A percentile compares a stretch with the other conserved stretches of the same genome.
These are phyloP conservation scores for Ochetophila trinervis DNA, from an alignment of 306 rosid genomes.

Conservation along the genomic window DNA sequence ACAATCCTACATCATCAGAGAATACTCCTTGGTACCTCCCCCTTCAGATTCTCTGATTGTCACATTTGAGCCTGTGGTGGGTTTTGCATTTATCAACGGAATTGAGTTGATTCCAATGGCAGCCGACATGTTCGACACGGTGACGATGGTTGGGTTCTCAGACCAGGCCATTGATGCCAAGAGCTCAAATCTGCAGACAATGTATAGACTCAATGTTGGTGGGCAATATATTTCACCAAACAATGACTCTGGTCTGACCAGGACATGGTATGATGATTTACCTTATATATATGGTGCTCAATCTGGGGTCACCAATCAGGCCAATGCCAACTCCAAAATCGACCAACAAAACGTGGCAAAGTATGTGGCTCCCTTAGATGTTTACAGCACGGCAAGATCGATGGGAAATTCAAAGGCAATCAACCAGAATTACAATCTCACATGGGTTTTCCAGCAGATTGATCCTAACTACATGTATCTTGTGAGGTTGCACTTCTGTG, in stretches of 20 bases:
- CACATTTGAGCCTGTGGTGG: constrained; percentile 31
- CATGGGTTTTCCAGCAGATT: constrained; percentile 45
- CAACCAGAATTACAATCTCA: constrained; percentile 33
- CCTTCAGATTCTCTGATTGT: constrained; percentile 21
- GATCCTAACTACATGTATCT: constrained; percentile 48
- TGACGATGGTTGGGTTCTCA: constrained; percentile 19
- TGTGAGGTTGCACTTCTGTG: constrained; percentile 51
- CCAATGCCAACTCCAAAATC: constrained; percentile 13
- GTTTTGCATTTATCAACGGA: constrained; percentile 48
- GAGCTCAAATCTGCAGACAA: constrained; percentile 32
- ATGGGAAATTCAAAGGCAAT: constrained; percentile 31
- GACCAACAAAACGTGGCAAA: constrained; percentile 25
- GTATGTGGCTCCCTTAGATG: constrained; percentile 34
- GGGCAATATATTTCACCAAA: constrained; percentile 39
- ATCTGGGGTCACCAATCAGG: constrained; percentile 26
- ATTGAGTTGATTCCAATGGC: constrained; percentile 32
- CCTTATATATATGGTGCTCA: constrained; percentile 40
- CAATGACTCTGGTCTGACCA: constrained; percentile 39
- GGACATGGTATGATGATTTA: constrained; percentile 45
- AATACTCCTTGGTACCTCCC: constrained; percentile 30
- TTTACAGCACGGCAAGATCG: constrained; percentile 38
- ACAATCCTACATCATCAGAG: constrained; percentile 40
- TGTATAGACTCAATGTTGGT: constrained; percentile 42
- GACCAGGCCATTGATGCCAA: constrained; percentile 22
- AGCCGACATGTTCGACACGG: constrained; percentile 30